phyloP scores from a whole-genome alignment of 139 green algal genomes.

The Chlamydomonas schloesseri region DNA sequence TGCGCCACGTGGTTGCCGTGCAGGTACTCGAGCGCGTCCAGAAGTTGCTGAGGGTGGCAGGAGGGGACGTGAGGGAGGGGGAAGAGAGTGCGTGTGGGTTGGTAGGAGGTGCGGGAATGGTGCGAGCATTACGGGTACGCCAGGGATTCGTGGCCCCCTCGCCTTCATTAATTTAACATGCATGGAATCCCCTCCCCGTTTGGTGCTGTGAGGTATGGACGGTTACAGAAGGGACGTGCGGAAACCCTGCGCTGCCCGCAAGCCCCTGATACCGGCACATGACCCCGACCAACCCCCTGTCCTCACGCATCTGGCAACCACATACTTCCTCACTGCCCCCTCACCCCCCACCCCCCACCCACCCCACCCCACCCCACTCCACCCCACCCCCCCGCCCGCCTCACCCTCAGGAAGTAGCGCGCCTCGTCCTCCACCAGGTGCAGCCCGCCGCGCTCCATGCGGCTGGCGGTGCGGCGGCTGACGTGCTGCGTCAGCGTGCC shows the following conservation, averaged over 20 bases:
- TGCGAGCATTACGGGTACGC: too few relatives aligned
- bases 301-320: too few relatives aligned
- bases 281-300: too few relatives aligned
- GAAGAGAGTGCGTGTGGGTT: background rate
- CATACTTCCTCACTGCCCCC: too few relatives aligned
- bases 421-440: constrained; percentile 81
- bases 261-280: too few relatives aligned
- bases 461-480: constrained; percentile 48
- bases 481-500: constrained; percentile 80
- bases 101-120: too few relatives aligned
- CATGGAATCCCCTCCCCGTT: too few relatives aligned
- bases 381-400: background rate
- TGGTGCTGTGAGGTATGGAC: too few relatives aligned
- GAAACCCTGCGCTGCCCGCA: too few relatives aligned
- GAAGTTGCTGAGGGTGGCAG: constrained; percentile 60
- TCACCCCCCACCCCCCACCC: background rate
- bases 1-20: constrained; percentile 88
- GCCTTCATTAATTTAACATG: too few relatives aligned
- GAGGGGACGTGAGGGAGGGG: background rate
- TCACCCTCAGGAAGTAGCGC: constrained; percentile 86
- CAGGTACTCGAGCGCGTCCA: constrained; percentile 87
- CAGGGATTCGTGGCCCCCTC: too few relatives aligned
- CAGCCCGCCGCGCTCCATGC: constrained; percentile 51
- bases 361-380: background rate
- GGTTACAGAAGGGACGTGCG: too few relatives aligned